Percentiles rank a stretch among this genome's conserved stretches.
These are phyloP conservation scores for Conticribra guillardii DNA, from an alignment of 108 stramenopile genomes.

Conservation along the genomic window DNA sequence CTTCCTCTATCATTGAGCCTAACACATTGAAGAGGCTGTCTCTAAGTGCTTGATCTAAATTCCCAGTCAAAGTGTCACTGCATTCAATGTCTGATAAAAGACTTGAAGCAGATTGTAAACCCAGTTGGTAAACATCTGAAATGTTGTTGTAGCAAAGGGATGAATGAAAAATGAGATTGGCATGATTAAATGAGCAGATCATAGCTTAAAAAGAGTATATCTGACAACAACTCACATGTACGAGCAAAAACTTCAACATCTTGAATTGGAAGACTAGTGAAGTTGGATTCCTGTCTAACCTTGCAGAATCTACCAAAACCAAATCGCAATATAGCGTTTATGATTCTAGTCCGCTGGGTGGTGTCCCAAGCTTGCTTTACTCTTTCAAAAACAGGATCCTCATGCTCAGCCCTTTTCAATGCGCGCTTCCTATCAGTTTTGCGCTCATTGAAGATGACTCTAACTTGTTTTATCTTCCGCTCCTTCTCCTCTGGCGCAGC, in stretches of 20 bases:
- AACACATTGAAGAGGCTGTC: constrained; percentile 53
- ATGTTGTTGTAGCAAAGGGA: not conserved
- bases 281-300: constrained; percentile 74
- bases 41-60: constrained; percentile 28
- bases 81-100: constrained; percentile 53
- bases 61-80: constrained; percentile 20
- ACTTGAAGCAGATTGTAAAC: constrained; percentile 70
- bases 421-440: constrained; percentile 66
- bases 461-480: constrained; percentile 42
- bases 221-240: constrained; percentile 41
- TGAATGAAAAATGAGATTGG: not conserved
- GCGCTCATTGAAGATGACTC: constrained; percentile 54
- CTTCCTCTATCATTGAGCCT: constrained; percentile 32
- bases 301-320: constrained; percentile 86
- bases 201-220: not conserved
- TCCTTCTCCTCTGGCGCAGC: constrained; percentile 39
- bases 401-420: constrained; percentile 65
- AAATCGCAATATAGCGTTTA: constrained; percentile 72
- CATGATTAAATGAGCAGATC: not conserved
- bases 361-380: constrained; percentile 88
- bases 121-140: constrained; percentile 67
- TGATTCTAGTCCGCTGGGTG: constrained; percentile 68
- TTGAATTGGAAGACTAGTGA: constrained; percentile 81
- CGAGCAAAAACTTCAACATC: constrained; percentile 80
- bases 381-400: constrained; percentile 76